Evolutionary conservation across 345 rosid species (phyloP).

Genomic region (Triadica sebifera): DNA sequence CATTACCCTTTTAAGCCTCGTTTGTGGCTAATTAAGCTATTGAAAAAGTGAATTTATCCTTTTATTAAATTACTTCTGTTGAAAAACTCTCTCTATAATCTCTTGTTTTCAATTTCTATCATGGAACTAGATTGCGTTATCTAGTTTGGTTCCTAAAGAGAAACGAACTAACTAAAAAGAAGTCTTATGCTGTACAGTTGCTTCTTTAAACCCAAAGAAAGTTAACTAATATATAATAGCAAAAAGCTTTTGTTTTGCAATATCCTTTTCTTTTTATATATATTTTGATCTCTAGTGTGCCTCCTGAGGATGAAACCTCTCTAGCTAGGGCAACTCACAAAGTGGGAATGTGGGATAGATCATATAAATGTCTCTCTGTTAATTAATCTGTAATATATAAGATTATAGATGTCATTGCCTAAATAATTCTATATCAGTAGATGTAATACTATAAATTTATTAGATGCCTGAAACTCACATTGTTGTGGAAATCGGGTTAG

Average conservation of each 20-base stretch:
- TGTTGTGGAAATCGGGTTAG: too few relatives aligned
- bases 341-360: not conserved
- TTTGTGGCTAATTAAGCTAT: not conserved
- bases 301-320: constrained; percentile 11
- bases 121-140: constrained; percentile 9
- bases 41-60: too few relatives aligned
- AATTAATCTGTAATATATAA: too few relatives aligned
- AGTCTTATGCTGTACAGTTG: not conserved
- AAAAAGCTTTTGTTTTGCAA: not conserved
- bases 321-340: not conserved
- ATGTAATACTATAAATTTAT: too few relatives aligned
- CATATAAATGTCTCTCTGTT: too few relatives aligned
- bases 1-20: not conserved
- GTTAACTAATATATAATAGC: constrained; percentile 5
- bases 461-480: too few relatives aligned
- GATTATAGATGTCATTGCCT: too few relatives aligned
- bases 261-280: not conserved
- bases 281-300: constrained; percentile 17
- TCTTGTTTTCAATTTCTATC: not conserved
- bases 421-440: too few relatives aligned
- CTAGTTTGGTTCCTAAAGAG: not conserved
- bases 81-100: too few relatives aligned
- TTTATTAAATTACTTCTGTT: too few relatives aligned
- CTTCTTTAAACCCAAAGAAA: not conserved
- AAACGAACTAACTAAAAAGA: not conserved